Conservation (phyloP, 495 filamentous ascomycete genomes). For the Tuber borchii region DNA sequence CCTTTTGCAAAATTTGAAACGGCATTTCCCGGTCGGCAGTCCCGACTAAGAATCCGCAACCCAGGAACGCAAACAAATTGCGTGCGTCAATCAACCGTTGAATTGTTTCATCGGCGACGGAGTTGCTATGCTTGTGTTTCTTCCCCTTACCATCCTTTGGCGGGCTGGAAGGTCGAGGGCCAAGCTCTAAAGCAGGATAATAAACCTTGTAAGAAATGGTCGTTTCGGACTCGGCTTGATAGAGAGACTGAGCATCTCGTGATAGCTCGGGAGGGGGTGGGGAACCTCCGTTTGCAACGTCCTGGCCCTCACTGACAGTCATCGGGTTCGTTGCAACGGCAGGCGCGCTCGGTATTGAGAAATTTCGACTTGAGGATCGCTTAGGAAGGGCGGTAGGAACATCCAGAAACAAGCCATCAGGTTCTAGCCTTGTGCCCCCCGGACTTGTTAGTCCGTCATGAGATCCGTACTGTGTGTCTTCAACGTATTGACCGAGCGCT, state of each 20-base stretch:
- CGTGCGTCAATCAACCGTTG: slow-evolving; percentile 64
- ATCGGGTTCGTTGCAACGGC: neutral
- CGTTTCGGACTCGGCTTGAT: slow-evolving; percentile 52
- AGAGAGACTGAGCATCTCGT: slow-evolving; percentile 48
- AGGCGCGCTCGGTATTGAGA: slow-evolving; percentile 3
- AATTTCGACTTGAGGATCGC: slow-evolving; percentile 3
- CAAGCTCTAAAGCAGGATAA: slow-evolving; percentile 49
- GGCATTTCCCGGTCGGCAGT: slow-evolving; percentile 59
- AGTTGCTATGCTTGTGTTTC: slow-evolving; percentile 40
- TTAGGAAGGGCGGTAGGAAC: slow-evolving; percentile 25
- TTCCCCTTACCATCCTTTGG: slow-evolving; percentile 17
- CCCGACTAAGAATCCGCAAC: slow-evolving; percentile 71
- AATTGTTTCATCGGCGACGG: slow-evolving; percentile 56
- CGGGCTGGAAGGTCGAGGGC: slow-evolving; percentile 41
- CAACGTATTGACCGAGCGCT: slow-evolving; percentile 55
- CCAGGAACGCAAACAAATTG: slow-evolving; percentile 86
- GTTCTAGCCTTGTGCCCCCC: slow-evolving; percentile 43
- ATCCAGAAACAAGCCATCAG: slow-evolving; percentile 43
- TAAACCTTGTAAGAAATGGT: slow-evolving; percentile 39
- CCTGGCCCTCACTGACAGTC: slow-evolving; percentile 5
- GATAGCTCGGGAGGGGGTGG: slow-evolving; percentile 29
- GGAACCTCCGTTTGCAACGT: slow-evolving; percentile 23
- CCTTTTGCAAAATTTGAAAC: slow-evolving; percentile 56
- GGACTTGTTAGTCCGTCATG: slow-evolving; percentile 46
- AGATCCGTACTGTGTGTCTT: slow-evolving; percentile 49